Conservation (phyloP, 2,329 filamentous ascomycete species). For the Huntiella omanensis region DNA sequence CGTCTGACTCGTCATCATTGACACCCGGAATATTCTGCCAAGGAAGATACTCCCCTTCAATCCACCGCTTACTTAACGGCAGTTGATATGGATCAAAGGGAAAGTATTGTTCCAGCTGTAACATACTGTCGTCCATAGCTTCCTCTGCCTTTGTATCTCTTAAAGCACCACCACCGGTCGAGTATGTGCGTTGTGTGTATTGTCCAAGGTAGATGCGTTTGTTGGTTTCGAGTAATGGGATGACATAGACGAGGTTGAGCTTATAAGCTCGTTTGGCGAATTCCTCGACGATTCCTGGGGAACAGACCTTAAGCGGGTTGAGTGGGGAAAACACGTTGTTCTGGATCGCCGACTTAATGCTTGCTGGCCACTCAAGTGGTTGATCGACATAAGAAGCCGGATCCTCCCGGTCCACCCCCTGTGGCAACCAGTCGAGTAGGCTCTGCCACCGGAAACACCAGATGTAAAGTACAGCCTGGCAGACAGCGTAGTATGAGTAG, state of each 20-base stretch:
- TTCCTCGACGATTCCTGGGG: slow-evolving; percentile 72
- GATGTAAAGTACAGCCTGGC: slow-evolving; percentile 82
- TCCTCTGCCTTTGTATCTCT: slow-evolving; percentile 10
- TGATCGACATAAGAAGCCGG: slow-evolving; percentile 41
- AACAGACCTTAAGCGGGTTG: slow-evolving; percentile 90
- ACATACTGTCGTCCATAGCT: slow-evolving; percentile 46
- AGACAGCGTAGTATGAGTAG: slow-evolving; percentile 66
- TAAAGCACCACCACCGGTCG: slow-evolving; percentile 26
- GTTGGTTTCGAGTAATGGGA: slow-evolving; percentile 74
- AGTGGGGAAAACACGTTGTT: slow-evolving; percentile 71
- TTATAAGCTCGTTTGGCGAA: slow-evolving; percentile 79
- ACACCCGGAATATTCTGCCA: slow-evolving; percentile 62
- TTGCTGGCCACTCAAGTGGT: slow-evolving; percentile 60
- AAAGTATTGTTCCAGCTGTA: slow-evolving; percentile 86
- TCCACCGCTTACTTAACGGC: slow-evolving; percentile 70
- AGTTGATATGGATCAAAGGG: slow-evolving; percentile 94
- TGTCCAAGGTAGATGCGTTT: slow-evolving; percentile 70
- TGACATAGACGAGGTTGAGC: slow-evolving; percentile 76
- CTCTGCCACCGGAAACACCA: slow-evolving; percentile 98
- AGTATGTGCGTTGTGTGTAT: slow-evolving; percentile 38
- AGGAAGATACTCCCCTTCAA: slow-evolving; percentile 64
- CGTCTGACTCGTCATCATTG: slow-evolving; percentile 36
- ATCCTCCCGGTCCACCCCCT: slow-evolving; percentile 43
- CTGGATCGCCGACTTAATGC: slow-evolving; percentile 54
- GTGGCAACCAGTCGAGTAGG: slow-evolving; percentile 45